Evolutionary conservation across 1,284 basidiomycete genomes (phyloP).

Genomic region (Athelia sp.): DNA sequence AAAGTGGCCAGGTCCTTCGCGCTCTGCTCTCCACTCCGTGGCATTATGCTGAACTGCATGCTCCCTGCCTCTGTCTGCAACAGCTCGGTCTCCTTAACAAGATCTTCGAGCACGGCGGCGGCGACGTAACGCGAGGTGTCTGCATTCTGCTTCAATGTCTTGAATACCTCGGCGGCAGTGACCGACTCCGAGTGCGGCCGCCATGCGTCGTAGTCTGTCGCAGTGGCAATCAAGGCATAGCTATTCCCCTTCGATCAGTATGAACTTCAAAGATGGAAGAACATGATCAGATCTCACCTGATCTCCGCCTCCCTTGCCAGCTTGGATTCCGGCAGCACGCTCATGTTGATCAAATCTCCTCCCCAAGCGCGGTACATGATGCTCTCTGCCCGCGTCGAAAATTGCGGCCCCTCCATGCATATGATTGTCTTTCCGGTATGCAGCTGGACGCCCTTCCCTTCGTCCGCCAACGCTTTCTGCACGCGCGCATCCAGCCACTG

Average conservation of each 20-base stretch:
- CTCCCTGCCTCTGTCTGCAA: constrained; percentile 58
- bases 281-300: constrained; percentile 45
- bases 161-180: constrained; percentile 86
- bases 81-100: constrained; percentile 51
- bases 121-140: constrained; percentile 76
- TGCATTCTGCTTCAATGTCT: constrained; percentile 83
- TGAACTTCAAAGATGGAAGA: neutral
- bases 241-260: too few species aligned
- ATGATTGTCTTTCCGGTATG: constrained; percentile 85
- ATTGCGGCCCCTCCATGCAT: constrained; percentile 97
- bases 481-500: constrained; percentile 69
- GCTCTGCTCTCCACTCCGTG: constrained; percentile 56
- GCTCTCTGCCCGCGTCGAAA: constrained; percentile 93
- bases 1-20: constrained; percentile 71
- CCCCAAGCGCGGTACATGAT: constrained; percentile 93
- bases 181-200: constrained; percentile 76
- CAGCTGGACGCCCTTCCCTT: constrained; percentile 53
- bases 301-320: constrained; percentile 93
- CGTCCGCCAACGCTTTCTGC: constrained; percentile 54
- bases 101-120: constrained; percentile 72
- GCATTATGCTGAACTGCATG: constrained; percentile 87
- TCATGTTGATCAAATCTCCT: constrained; percentile 96
- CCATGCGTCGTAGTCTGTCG: constrained; percentile 92
- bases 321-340: constrained; percentile 93
- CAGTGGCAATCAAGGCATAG: constrained; percentile 87